These are phyloP conservation scores for Cercophora scortea DNA, from an alignment of 495 filamentous ascomycete genomes.

Conservation along the genomic window DNA sequence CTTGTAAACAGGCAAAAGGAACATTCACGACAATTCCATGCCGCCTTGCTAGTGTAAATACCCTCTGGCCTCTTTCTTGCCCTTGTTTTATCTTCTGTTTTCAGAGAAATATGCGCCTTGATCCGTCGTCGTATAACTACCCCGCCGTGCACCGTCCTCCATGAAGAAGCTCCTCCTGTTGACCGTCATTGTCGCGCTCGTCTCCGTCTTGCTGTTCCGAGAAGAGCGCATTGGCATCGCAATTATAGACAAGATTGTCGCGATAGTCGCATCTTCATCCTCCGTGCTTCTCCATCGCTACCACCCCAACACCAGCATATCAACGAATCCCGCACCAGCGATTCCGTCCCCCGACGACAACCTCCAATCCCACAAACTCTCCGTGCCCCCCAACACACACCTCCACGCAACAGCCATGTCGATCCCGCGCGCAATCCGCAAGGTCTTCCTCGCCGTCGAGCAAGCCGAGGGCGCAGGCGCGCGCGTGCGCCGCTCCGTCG, in stretches of 20 bases:
- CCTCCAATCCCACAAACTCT: conserved; percentile 2
- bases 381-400: conserved; percentile 8
- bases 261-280: not conserved
- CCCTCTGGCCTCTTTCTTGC: not conserved
- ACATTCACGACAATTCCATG: not conserved
- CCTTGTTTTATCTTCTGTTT: not conserved
- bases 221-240: not conserved
- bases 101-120: no score
- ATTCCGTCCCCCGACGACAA: not conserved
- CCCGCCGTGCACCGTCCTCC: no score
- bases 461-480: conserved; percentile 88
- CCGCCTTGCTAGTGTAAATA: not conserved
- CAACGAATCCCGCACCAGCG: not conserved
- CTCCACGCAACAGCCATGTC: conserved; percentile 47
- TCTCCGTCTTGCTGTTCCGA: not conserved
- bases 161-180: not conserved
- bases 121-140: not conserved
- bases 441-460: conserved; percentile 75
- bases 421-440: conserved; percentile 65
- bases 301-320: not conserved
- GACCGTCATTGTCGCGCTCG: not conserved
- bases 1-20: not conserved
- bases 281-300: not conserved
- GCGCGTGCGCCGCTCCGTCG: conserved; percentile 79
- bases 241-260: not conserved